Evolutionary conservation across 1,139 yeast species (phyloP), one percentile per base, ranked within the genome.

Genomic region (Geotrichum macrosporum): DNA sequence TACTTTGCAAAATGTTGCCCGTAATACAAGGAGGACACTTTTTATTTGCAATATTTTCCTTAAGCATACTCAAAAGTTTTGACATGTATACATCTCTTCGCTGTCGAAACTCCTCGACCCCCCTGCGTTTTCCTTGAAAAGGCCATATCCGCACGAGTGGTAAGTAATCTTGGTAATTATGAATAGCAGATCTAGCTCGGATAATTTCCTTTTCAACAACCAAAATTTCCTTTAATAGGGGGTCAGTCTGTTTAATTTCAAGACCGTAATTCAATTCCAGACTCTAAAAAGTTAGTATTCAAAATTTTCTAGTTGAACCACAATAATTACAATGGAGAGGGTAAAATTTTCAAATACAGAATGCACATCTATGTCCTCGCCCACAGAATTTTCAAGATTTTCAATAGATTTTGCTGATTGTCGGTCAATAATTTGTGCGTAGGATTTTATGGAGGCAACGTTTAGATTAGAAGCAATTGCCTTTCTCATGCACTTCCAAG

Each of bases 161-260:
- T 24, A 84, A 58, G 54, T 76, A 81, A 58, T 84, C 92, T 53
- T 75, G 77, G 22, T 73, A 58, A 59, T 81, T 80, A 36, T 83
- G 72, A 15, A 79, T 69, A 39, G 81, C 82, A 0, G 88, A 79
- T 48, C 94, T 66, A 48, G 81, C 71, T 38, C 74, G 70, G 36
- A 82, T 79, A 41, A 84, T 82, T 40, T 70, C 68, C 54, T 75
- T 79, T 58, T 84, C 94, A n/a, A 79, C 81, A 15, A 66, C 62
- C 24, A 82, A 72, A 29, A 84, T 80, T 51, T 79, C 82, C 32
- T 70, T 65, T 22, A 80, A 74, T 24, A 81, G 59, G 6, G 56
- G 58, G 30, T 62, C 57, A 12, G 66, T 66, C 37, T 74, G 74
- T 3, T 58, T 56, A 9, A 81, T 63, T 20, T 69, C 59, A 37